These are phyloP conservation scores for Bipolaris cookei DNA, from an alignment of 2,329 filamentous ascomycete genomes.

Conservation along the genomic window DNA sequence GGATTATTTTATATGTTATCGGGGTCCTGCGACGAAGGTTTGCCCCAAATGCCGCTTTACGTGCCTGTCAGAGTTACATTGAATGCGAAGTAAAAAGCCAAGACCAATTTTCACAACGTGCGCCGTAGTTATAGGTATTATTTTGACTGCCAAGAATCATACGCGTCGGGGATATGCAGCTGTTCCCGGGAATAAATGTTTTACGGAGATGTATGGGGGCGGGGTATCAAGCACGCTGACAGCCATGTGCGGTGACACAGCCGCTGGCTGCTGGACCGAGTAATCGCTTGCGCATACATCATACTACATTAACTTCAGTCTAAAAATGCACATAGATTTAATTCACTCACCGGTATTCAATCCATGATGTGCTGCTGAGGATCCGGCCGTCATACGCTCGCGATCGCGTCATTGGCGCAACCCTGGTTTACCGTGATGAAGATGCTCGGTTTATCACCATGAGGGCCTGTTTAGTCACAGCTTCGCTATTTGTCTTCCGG, in stretches of 20 bases:
- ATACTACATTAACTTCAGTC: not conserved
- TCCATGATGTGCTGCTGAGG: not conserved
- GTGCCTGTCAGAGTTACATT: too few species aligned
- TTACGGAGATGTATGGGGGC: not conserved
- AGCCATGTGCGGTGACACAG: not conserved
- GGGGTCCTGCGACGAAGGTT: too few species aligned
- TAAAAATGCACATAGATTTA: not conserved
- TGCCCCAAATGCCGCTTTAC: too few species aligned
- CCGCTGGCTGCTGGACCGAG: not conserved
- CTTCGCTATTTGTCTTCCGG: constrained; percentile 28
- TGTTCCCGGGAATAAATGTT: not conserved
- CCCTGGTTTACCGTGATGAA: not conserved
- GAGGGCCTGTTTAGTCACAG: constrained; percentile 12
- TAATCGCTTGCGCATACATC: not conserved
- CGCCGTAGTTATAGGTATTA: too few species aligned
- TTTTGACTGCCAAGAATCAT: not conserved
- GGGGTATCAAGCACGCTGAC: not conserved
- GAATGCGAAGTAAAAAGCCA: too few species aligned
- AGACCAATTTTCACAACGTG: too few species aligned
- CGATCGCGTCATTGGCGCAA: not conserved
- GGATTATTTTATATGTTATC: too few species aligned
- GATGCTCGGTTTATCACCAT: not conserved
- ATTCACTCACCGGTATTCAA: not conserved
- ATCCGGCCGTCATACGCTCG: not conserved
- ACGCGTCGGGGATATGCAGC: not conserved